Base-by-base conservation (phyloP, 139 green algal genomes). In the Picochlorum sp. region DNA sequence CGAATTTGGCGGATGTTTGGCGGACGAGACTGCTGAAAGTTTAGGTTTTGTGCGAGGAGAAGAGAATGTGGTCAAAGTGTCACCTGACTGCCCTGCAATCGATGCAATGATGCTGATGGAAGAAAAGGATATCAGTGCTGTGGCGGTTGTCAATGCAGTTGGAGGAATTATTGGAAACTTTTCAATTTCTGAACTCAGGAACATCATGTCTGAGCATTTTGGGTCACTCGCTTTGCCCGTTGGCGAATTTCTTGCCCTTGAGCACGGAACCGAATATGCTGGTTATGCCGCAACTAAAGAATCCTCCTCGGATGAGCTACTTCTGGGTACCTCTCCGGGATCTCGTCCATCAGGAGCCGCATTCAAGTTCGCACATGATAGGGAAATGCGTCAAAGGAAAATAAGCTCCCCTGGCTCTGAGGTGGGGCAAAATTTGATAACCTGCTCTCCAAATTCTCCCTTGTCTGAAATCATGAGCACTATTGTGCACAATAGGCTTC, bases 171-270 rank as follows among this genome's bases (percentile, higher is more conserved):
- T 87, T 23, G 81, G 73, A 49, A 88, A 83, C 69, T 75, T 88
- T 62, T 76, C 63, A 21, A 62, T 84, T 49, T 80, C 69, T 11
- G 82, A 88, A 47, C 69, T 88, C 28, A 80, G 74, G 20, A 79
- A 74, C 8, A 83, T 84, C 52, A 63, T 77, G 46, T 69, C 77
- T 4, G 77, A 84, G 56, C 75, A 82, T 58, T 83, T 84, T 79
- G 85, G 87, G 26, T 74, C 75, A 4, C 77, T 94, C 60, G 76
- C 87, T 9, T 71, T 94, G 61, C 87, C 87, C 1, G 87, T 94
- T 58, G 83, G 79, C 4, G 85, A 92, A 78, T 94, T 94, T 60
- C 70, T 94, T 57, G 84, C 87, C 6, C 62, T 87, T 56, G 86
- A 87, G 69, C 77, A 91, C 54, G 79, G 79, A 65, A 88, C 80